Evolutionary conservation across 2,329 filamentous ascomycete species (phyloP).

Genomic region (Fusarium albidum): DNA sequence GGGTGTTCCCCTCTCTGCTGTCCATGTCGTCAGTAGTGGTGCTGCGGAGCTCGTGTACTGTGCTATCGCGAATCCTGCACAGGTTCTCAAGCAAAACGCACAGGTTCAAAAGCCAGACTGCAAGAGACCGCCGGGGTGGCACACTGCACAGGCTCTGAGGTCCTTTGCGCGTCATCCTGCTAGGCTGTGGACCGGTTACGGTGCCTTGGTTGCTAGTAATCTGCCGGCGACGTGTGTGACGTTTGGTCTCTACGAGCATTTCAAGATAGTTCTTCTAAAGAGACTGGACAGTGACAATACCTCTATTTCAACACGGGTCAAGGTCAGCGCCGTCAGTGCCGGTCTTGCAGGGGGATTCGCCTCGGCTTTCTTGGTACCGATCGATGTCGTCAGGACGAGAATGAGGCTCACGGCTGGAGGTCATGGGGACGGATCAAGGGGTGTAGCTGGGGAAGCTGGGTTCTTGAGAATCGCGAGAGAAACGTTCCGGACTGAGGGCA

Average conservation of each 20-base stretch:
- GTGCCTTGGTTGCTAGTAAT: slow-evolving; percentile 23
- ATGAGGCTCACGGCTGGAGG: slow-evolving; percentile 25
- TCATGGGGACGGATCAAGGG: slow-evolving; percentile 4
- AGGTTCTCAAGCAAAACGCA: slow-evolving; percentile 24
- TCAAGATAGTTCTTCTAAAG: slow-evolving; percentile 18
- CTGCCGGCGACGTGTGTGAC: slow-evolving; percentile 24
- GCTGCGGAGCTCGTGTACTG: slow-evolving; percentile 25
- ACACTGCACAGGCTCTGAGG: slow-evolving; percentile 10
- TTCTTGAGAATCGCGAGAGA: slow-evolving; percentile 15
- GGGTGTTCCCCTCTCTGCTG: background rate
- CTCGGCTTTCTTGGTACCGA: slow-evolving; percentile 14
- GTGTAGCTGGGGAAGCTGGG: background rate
- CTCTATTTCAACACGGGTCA: slow-evolving; percentile 9
- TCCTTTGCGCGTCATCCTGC: slow-evolving; percentile 18
- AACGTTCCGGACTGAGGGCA: slow-evolving; percentile 15
- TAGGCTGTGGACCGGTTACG: slow-evolving; percentile 26
- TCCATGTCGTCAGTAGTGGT: slow-evolving; percentile 22
- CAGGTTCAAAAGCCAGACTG: slow-evolving; percentile 10
- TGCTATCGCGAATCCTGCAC: slow-evolving; percentile 28
- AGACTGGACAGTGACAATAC: background rate
- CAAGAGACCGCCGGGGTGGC: slow-evolving; percentile 1
- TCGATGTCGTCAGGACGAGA: slow-evolving; percentile 25
- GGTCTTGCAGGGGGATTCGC: slow-evolving; percentile 22
- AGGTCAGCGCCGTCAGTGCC: slow-evolving; percentile 21
- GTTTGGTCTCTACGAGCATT: slow-evolving; percentile 25